Base-by-base conservation (phyloP, 148 eudicot genomes). In the Rhododendron molle region DNA sequence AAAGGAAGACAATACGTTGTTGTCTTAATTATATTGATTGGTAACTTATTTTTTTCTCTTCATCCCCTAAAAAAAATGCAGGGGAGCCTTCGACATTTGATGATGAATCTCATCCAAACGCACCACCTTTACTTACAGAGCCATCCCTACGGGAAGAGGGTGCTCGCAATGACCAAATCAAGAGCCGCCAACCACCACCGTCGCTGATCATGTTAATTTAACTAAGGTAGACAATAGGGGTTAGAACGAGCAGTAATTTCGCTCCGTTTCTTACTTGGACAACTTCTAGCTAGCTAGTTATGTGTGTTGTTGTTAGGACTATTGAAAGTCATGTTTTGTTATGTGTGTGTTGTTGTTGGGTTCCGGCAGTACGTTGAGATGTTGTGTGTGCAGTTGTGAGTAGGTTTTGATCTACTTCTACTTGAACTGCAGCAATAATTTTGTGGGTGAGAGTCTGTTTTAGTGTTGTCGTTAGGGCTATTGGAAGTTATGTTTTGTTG, bases 61-160 rank as follows among this genome's bases (percentile, higher is more conserved):
- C 18, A 12, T 14, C 5, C 23, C 0, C 26, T 1, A 12, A 26
- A 8, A 69, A 69, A 56, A 56, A 15, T 47, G 28, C 76, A 83
- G 85, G 90, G 88, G 83, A 0, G 76, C 7, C 10, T 86, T 4
- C 84, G 77, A 13, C 32, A 44, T 21, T 49, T 6, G 5, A 16
- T 92, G 73, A 30, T 86, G 16, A 26, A 46, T 3, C 34, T 14
- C 2, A 85, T 91, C 71, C 79, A 79, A n/a, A 71, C 4, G 14
- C 46, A 87, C 23, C 86, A 86, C 28, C 54, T 87, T 2, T 54
- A 13, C 43, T 74, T 92, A 76, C 91, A 90, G 49, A 88, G 88
- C 83, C 91, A 92, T 85, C 91, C 89, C 9, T 86, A 81, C 28
- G 94, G 94, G 36, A 91, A 90, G 40, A 84, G 81, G 84, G 93